Conservation (phyloP, 2,329 filamentous ascomycete genomes). For the Parascedosporium putredinis region DNA sequence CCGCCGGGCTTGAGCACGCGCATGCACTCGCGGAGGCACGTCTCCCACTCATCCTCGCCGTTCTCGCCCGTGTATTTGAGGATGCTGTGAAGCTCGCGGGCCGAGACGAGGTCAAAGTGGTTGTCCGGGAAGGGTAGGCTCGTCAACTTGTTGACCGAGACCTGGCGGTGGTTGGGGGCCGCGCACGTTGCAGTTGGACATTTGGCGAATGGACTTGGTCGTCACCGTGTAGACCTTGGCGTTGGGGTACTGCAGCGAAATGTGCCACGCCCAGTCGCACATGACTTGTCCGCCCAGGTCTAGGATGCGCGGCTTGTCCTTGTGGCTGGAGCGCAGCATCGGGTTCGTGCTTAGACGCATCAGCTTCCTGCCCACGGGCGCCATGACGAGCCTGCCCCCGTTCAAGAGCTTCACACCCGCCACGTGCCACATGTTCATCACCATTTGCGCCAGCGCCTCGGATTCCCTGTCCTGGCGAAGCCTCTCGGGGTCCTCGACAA, state of each 20-base stretch:
- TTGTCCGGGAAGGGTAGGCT: conserved; percentile 75
- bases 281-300: conserved; percentile 78
- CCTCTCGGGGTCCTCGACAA: conserved; percentile 53
- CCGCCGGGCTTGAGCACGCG: conserved; percentile 89
- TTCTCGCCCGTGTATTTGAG: conserved; percentile 64
- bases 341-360: neutral
- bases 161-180: conserved; percentile 80
- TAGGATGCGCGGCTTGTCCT: conserved; percentile 57
- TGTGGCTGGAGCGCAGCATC: conserved; percentile 15
- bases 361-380: conserved; percentile 37
- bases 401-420: conserved; percentile 51
- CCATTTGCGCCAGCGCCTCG: conserved; percentile 66
- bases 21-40: conserved; percentile 74
- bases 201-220: conserved; percentile 59
- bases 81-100: conserved; percentile 74
- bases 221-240: conserved; percentile 82
- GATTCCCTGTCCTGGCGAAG: conserved; percentile 64
- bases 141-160: conserved; percentile 67
- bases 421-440: conserved; percentile 50
- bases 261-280: conserved; percentile 94
- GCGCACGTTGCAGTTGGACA: conserved; percentile 63
- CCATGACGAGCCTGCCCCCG: conserved; percentile 52
- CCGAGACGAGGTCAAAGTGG: conserved; percentile 86
- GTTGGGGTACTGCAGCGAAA: conserved; percentile 74
- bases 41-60: conserved; percentile 75